phyloP scores from a whole-genome alignment of 306 rosid genomes.

The Ceratonia siliqua region DNA sequence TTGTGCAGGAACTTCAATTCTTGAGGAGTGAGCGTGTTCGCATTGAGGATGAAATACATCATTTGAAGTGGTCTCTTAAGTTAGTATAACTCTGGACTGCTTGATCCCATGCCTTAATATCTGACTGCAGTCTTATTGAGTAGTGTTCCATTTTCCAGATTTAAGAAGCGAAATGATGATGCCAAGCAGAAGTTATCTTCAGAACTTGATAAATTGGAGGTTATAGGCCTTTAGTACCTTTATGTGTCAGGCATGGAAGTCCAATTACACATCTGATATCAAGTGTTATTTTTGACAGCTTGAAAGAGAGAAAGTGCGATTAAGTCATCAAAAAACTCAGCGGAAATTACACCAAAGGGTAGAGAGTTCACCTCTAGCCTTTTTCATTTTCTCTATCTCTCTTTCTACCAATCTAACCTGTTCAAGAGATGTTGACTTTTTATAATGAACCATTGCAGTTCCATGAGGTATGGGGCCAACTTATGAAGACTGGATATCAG shows the following conservation, averaged over 20 bases:
- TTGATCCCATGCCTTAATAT: not conserved
- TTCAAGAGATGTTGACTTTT: not conserved
- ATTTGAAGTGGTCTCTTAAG: slow-evolving; percentile 68
- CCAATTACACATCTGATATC: not conserved
- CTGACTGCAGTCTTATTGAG: not conserved
- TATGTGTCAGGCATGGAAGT: not conserved
- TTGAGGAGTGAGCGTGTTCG: slow-evolving; percentile 55
- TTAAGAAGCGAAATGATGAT: slow-evolving; percentile 40
- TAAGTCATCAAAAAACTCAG: slow-evolving; percentile 55
- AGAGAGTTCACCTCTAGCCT: not conserved
- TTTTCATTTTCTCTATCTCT: not conserved
- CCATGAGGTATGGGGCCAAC: slow-evolving; percentile 75
- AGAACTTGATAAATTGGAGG: slow-evolving; percentile 52
- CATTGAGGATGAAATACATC: slow-evolving; percentile 68
- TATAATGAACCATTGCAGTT: slow-evolving; percentile 45
- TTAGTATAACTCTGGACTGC: slow-evolving; percentile 29
- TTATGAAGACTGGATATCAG: slow-evolving; percentile 76
- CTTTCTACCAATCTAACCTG: not conserved
- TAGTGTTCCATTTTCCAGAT: slow-evolving; percentile 36
- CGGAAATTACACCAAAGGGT: slow-evolving; percentile 59
- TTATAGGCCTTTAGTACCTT: slow-evolving; percentile 34
- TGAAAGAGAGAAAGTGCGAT: slow-evolving; percentile 46
- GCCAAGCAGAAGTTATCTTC: slow-evolving; percentile 38
- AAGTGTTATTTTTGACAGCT: slow-evolving; percentile 36
- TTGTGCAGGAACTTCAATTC: slow-evolving; percentile 52